These are phyloP conservation scores for Irpex sp. DNA, from an alignment of 1,284 basidiomycete species.

Conservation along the genomic window DNA sequence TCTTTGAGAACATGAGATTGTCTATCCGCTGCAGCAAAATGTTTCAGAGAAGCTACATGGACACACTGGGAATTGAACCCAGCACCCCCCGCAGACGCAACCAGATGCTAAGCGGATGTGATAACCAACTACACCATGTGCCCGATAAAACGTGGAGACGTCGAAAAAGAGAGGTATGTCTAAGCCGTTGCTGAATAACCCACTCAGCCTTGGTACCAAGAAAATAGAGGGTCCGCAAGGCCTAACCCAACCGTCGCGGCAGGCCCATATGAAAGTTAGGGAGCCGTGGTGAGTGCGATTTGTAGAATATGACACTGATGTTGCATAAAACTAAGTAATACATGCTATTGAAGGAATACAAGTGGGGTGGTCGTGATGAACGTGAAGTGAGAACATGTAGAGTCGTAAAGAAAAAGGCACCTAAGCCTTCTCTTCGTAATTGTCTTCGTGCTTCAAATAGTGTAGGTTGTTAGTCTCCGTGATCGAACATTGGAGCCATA, in stretches of 20 bases:
- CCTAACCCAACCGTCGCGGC: too few species aligned
- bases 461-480: not conserved
- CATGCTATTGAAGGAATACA: not conserved
- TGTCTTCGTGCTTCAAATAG: conserved; percentile 4
- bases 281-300: too few species aligned
- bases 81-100: conserved; percentile 27
- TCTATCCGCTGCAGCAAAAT: not conserved
- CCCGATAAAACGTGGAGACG: conserved; percentile 18
- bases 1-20: not conserved
- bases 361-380: not conserved
- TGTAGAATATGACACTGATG: too few species aligned
- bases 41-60: conserved; percentile 8
- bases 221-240: too few species aligned
- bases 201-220: too few species aligned
- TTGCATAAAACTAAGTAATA: not conserved
- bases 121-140: conserved; percentile 49
- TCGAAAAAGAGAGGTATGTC: not conserved
- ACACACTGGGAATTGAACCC: conserved; percentile 33
- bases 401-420: not conserved
- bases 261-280: too few species aligned
- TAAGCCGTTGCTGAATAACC: not conserved
- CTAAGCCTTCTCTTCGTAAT: conserved; percentile 10
- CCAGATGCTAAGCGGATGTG: conserved; percentile 43
- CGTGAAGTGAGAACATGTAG: not conserved
- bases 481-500: not conserved